These are phyloP conservation scores for Candida parachauliodes DNA, from an alignment of 805 yeast species.

Conservation along the genomic window DNA sequence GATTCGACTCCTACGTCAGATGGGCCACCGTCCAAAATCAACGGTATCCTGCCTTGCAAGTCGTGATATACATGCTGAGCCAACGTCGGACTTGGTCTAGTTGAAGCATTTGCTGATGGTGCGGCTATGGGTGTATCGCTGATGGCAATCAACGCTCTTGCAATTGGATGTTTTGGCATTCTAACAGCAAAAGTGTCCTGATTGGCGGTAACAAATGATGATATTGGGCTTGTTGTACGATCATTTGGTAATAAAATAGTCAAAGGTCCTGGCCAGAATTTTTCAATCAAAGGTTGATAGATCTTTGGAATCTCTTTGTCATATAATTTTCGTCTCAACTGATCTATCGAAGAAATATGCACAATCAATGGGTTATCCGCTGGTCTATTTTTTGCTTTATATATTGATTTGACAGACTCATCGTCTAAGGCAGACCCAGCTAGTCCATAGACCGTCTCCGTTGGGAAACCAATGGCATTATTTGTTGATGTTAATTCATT, in stretches of 20 bases:
- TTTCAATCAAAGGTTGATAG: slow-evolving; percentile 59
- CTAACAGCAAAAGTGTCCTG: slow-evolving; percentile 92
- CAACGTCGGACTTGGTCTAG: slow-evolving; percentile 87
- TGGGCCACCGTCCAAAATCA: slow-evolving; percentile 86
- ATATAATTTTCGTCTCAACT: slow-evolving; percentile 57
- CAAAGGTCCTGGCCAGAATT: slow-evolving; percentile 96
- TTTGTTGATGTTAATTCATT: slow-evolving; percentile 44
- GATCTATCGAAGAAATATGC: slow-evolving; percentile 77
- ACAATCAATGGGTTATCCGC: slow-evolving; percentile 93
- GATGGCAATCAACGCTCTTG: slow-evolving; percentile 81
- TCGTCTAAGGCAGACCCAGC: slow-evolving; percentile 84
- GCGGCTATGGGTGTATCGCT: slow-evolving; percentile 93
- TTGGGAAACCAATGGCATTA: slow-evolving; percentile 85
- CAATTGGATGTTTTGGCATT: slow-evolving; percentile 82
- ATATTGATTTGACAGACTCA: slow-evolving; percentile 70
- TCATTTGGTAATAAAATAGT: slow-evolving; percentile 73
- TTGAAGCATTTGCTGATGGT: slow-evolving; percentile 95
- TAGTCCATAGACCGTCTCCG: slow-evolving; percentile 95
- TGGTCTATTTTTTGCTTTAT: slow-evolving; percentile 88
- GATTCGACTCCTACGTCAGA: slow-evolving; percentile 90
- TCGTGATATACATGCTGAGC: slow-evolving; percentile 87
- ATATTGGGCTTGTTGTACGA: slow-evolving; percentile 45
- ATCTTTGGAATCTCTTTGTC: slow-evolving; percentile 57
- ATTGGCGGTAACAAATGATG: slow-evolving; percentile 75
- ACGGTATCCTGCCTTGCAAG: slow-evolving; percentile 72